Evolutionary conservation across 2,329 filamentous ascomycete species (phyloP).

Genomic region (Cordyceps tenuipes): DNA sequence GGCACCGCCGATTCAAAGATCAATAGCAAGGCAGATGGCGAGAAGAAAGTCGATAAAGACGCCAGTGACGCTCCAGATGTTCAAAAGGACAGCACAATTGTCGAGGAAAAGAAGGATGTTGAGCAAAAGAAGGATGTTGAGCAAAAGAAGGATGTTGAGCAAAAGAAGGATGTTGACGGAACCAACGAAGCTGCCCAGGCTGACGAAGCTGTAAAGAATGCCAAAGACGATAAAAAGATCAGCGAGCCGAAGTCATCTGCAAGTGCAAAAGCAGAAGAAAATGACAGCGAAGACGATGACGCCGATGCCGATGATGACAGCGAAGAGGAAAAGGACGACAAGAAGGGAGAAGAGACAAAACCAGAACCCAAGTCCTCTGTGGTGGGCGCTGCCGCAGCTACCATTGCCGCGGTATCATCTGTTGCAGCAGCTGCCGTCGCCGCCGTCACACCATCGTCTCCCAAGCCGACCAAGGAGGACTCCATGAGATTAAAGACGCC

Average conservation of each 20-base stretch:
- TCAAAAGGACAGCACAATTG: conserved; percentile 25
- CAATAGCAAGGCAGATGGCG: conserved; percentile 8
- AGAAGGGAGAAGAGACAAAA: conserved; percentile 8
- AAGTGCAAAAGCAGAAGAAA: not conserved
- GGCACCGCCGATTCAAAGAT: not conserved
- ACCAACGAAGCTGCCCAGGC: conserved; percentile 7
- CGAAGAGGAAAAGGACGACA: not conserved
- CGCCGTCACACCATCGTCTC: not conserved
- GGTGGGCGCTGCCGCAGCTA: not conserved
- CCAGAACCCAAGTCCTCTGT: not conserved
- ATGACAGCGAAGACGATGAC: conserved; percentile 5
- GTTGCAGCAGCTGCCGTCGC: not conserved
- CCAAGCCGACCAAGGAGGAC: not conserved
- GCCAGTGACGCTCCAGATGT: conserved; percentile 14
- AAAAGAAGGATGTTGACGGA: not conserved
- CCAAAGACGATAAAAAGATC: too few relatives aligned
- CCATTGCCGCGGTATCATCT: conserved; percentile 1
- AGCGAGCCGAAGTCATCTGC: not conserved
- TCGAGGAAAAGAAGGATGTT: conserved; percentile 4
- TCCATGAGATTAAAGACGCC: not conserved
- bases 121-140: conserved; percentile 3
- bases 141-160: not conserved
- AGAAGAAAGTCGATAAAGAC: conserved; percentile 13
- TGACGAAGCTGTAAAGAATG: conserved; percentile 1
- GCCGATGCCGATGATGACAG: conserved; percentile 3